Evolutionary conservation across 192 early-diverging fungal genomes (phyloP).

Genomic region (Coemansia sp.): DNA sequence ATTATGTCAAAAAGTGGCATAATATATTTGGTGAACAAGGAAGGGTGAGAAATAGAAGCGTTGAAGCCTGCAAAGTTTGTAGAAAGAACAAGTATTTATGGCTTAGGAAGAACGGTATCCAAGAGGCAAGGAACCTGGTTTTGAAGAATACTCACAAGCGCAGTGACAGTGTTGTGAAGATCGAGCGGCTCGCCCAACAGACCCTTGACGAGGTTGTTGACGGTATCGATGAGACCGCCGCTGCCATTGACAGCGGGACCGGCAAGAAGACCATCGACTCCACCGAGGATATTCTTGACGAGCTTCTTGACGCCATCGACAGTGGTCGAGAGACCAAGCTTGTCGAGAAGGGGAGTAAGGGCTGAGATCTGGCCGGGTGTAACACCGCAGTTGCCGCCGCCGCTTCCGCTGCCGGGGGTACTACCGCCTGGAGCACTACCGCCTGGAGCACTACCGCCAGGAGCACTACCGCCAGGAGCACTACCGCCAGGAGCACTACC

Average conservation of each 20-base stretch:
- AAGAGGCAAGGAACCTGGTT: conserved; percentile 51
- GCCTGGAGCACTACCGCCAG: background rate
- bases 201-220: conserved; percentile 48
- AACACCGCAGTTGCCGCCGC: conserved; percentile 37
- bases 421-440: background rate
- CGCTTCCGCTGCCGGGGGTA: background rate
- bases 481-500: background rate
- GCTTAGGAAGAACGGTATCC: conserved; percentile 43
- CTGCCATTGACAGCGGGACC: conserved; percentile 32
- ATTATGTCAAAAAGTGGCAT: too few relatives aligned
- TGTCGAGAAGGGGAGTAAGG: conserved; percentile 47
- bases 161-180: conserved; percentile 41
- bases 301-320: conserved; percentile 50
- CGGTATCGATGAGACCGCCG: conserved; percentile 31
- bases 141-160: conserved; percentile 32
- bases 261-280: conserved; percentile 34
- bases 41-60: background rate
- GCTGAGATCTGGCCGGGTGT: conserved; percentile 44
- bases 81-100: conserved; percentile 16
- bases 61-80: background rate
- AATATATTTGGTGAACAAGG: background rate
- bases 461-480: background rate
- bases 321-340: conserved; percentile 42
- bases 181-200: conserved; percentile 32
- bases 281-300: conserved; percentile 34